These are phyloP conservation scores for Anacardium occidentale DNA, from an alignment of 345 rosid species.

Conservation along the genomic window DNA sequence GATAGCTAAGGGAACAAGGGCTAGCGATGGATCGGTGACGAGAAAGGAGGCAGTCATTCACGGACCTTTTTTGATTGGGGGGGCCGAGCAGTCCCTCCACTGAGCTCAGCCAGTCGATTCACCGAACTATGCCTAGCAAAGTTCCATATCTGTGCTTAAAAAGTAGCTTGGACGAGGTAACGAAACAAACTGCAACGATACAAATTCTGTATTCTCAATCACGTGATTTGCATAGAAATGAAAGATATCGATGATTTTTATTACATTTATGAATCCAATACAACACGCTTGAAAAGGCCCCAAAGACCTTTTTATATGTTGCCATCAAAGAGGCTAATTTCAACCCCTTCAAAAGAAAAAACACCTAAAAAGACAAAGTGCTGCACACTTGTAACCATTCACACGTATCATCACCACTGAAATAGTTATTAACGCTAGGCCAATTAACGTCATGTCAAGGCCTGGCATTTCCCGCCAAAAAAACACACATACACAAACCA, in stretches of 20 bases:
- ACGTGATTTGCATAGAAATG: conserved; percentile 32
- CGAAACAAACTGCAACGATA: conserved; percentile 49
- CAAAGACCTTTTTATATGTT: conserved; percentile 41
- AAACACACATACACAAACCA: conserved; percentile 38
- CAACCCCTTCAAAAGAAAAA: conserved; percentile 14
- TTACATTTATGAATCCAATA: conserved; percentile 33
- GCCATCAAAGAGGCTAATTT: conserved; percentile 30
- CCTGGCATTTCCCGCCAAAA: conserved; percentile 54
- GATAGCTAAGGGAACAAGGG: conserved; percentile 16
- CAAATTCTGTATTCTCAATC: conserved; percentile 48
- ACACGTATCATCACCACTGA: conserved; percentile 29
- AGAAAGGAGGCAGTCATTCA: too few relatives aligned
- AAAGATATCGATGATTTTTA: conserved; percentile 17
- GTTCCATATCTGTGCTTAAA: conserved; percentile 20
- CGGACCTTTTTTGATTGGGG: conserved; percentile 37
- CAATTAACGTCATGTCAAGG: conserved; percentile 23
- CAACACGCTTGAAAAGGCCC: conserved; percentile 50
- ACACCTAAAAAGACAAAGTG: neutral
- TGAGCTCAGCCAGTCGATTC: neutral
- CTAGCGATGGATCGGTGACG: conserved; percentile 26
- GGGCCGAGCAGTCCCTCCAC: conserved; percentile 37
- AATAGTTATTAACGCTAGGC: conserved; percentile 23
- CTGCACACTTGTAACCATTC: conserved; percentile 33
- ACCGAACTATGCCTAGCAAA: conserved; percentile 19
- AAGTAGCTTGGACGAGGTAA: conserved; percentile 6